Conservation (phyloP, 129 eudicot genomes). For the Artemisia argyi region DNA sequence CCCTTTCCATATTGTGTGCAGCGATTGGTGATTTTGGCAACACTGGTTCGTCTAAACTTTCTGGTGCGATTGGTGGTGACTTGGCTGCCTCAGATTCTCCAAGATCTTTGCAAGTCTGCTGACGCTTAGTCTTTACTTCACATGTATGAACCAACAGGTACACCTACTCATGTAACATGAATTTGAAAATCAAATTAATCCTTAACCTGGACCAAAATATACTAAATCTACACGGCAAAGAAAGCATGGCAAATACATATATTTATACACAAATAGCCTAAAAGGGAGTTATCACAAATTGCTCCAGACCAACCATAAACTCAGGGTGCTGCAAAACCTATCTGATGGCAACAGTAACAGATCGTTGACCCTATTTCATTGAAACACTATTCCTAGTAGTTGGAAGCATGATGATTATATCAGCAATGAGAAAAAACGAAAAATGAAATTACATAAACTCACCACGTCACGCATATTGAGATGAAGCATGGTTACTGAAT, state of each 20-base stretch:
- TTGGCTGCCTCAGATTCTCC: background rate
- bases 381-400: no score
- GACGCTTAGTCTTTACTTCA: conserved; percentile 43
- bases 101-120: no score
- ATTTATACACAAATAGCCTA: no score
- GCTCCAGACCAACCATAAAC: no score
- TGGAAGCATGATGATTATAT: no score
- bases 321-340: no score
- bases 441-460: conserved; percentile 28
- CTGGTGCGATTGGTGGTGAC: conserved; percentile 29
- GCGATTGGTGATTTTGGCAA: no score
- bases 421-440: background rate
- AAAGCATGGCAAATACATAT: no score
- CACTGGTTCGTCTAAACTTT: conserved; percentile 15
- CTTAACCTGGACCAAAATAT: conserved; percentile 17
- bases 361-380: no score
- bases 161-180: conserved; percentile 51
- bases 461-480: conserved; percentile 91
- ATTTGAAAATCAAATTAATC: conserved; percentile 19
- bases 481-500: conserved; percentile 71
- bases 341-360: no score
- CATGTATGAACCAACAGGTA: conserved; percentile 79
- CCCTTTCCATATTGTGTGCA: no score
- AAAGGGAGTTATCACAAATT: no score
- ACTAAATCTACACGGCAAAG: background rate